phyloP scores from a whole-genome alignment of 2,329 filamentous ascomycete species.

The Aspergillus pseudoviridinutans region DNA sequence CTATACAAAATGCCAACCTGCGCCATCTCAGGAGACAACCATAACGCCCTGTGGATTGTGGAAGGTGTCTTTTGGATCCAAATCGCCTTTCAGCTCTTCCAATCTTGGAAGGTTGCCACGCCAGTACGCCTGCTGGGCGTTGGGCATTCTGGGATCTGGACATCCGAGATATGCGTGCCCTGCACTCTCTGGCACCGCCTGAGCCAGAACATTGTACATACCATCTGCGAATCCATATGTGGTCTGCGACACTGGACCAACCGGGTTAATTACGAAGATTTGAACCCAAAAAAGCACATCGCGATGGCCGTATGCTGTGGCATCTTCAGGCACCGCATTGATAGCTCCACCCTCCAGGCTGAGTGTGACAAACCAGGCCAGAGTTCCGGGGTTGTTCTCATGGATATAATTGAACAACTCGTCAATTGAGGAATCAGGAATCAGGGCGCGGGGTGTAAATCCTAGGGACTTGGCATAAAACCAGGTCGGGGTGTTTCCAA shows the following conservation, averaged over 20 bases:
- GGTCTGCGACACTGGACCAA: slow-evolving; percentile 39
- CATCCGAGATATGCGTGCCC: slow-evolving; percentile 59
- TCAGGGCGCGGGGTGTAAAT: slow-evolving; percentile 48
- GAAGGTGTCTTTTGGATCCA: slow-evolving; percentile 53
- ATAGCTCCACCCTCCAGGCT: slow-evolving; percentile 59
- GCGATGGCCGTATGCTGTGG: slow-evolving; percentile 61
- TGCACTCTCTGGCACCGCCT: slow-evolving; percentile 29
- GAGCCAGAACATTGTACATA: slow-evolving; percentile 40
- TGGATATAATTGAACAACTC: slow-evolving; percentile 55
- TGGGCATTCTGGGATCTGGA: slow-evolving; percentile 49
- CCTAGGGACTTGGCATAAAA: slow-evolving; percentile 59
- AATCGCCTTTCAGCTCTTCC: slow-evolving; percentile 47
- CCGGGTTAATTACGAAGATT: slow-evolving; percentile 54
- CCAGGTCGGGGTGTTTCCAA: slow-evolving; percentile 42
- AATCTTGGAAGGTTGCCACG: slow-evolving; percentile 48
- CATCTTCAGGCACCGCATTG: slow-evolving; percentile 52
- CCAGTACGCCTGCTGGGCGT: slow-evolving; percentile 53
- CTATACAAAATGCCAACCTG: too few species aligned
- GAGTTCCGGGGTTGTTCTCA: slow-evolving; percentile 46
- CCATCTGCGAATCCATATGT: slow-evolving; percentile 50
- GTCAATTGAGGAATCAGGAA: slow-evolving; percentile 45
- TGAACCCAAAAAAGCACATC: slow-evolving; percentile 63
- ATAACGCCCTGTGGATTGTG: slow-evolving; percentile 52
- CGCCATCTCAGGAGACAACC: background rate
- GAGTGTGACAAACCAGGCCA: slow-evolving; percentile 61